Conservation (phyloP, 2,329 filamentous ascomycete species). For the Emergomyces pasteurianus region DNA sequence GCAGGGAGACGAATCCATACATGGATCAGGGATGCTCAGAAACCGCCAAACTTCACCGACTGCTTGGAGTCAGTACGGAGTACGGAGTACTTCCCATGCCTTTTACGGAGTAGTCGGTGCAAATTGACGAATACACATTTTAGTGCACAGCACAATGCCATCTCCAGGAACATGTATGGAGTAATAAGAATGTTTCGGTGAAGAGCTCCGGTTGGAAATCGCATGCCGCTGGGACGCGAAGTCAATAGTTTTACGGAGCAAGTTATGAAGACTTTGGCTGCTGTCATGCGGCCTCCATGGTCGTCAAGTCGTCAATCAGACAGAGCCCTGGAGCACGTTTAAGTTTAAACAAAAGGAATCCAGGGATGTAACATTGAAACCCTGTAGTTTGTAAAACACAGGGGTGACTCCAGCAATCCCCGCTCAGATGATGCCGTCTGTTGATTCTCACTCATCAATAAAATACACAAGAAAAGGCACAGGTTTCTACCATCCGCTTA, state of each 20-base stretch:
- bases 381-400: neutral
- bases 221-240: neutral
- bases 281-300: neutral
- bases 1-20: no score
- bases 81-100: no score
- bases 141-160: neutral
- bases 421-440: neutral
- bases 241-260: neutral
- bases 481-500: neutral
- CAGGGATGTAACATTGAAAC: neutral
- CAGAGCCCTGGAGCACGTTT: neutral
- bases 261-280: neutral
- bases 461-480: neutral
- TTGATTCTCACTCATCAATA: neutral
- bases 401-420: neutral
- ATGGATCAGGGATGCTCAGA: no score
- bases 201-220: neutral
- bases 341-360: neutral
- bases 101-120: neutral
- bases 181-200: neutral
- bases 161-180: neutral
- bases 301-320: neutral
- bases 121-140: neutral
- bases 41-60: no score
- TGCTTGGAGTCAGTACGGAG: no score